Evolutionary conservation across 176 grass and related monocot genomes (phyloP), one percentile per base, ranked within the genome.

Genomic region (Neostapfia colusana): DNA sequence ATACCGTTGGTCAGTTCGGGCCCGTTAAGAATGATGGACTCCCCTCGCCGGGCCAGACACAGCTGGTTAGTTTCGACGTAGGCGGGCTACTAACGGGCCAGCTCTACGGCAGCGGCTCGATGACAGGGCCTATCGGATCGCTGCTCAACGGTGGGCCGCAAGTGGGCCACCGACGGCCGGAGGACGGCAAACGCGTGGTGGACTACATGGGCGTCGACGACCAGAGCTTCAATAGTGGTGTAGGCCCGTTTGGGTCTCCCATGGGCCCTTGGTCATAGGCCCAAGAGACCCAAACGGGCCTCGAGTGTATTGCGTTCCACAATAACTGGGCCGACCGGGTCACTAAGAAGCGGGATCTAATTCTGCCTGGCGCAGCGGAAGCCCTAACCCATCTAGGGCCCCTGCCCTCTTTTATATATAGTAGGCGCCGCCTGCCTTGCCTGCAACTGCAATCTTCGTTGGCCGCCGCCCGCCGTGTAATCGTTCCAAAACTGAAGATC

Each of bases 131-230:
- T 20, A 74, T 58, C 8, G 60, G 51, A 10, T 61, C 79, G 15
- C 41, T 46, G 43, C 71, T 61, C 73, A 70, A 67, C 24, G 20
- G 43, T 0, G 24, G 42, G 5, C 18, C 38, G 8, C 20, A 45
- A 36, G 11, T 9, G 18, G 77, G 72, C 8, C 70, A 65, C 34
- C 70, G 51, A 5, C 63, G 36, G 35, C 37, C 15, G 15, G 83
- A 64, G 0, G 83, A 64, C 2, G 67, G 46, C 27, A 18, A 80
- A 43, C 88, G 46, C 43, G 76, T 79, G 3, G 85, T 93, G 70
- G 91, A 93, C 63, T 93, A 87, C 74, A 76, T 93, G 69, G 91
- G 91, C n/a, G 78, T 87, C 1, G 59, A 79, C 23, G 70, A 78
- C 35, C 80, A 78, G 4, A 58, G 78, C 36, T 74, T 76, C 3